These are phyloP conservation scores for Metarhizium guizhouense DNA, from an alignment of 2,329 filamentous ascomycete species.

Conservation along the genomic window DNA sequence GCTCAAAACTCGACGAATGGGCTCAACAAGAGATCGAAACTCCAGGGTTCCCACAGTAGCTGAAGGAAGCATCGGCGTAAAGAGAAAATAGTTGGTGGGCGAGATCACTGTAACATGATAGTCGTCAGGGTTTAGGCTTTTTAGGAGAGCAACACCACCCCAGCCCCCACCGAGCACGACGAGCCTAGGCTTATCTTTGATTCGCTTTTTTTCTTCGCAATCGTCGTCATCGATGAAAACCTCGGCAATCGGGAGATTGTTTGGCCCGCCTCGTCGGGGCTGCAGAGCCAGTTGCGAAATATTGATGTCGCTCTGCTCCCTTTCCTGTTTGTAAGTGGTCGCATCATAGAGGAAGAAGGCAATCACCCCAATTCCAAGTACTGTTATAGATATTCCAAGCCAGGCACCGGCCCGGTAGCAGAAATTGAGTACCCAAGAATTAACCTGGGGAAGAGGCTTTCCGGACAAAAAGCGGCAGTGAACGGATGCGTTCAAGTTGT, in stretches of 20 bases:
- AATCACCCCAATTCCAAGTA: conserved; percentile 60
- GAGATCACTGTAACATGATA: conserved; percentile 96
- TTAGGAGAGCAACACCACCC: conserved; percentile 87
- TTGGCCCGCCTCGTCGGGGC: conserved; percentile 77
- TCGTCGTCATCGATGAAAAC: conserved; percentile 86
- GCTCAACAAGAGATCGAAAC: conserved; percentile 83
- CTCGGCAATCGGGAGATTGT: conserved; percentile 89
- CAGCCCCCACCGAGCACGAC: conserved; percentile 92
- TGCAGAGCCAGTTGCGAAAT: conserved; percentile 79
- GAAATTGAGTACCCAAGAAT: conserved; percentile 44
- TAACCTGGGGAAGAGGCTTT: conserved; percentile 39
- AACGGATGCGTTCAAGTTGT: background rate
- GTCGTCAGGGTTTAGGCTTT: conserved; percentile 80
- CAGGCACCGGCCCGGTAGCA: conserved; percentile 55
- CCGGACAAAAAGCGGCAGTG: conserved; percentile 33
- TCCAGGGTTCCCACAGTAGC: conserved; percentile 95
- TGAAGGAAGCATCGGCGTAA: conserved; percentile 95
- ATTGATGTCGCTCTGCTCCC: conserved; percentile 60
- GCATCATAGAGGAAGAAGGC: conserved; percentile 93
- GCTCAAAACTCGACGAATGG: conserved; percentile 74
- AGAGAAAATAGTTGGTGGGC: conserved; percentile 92
- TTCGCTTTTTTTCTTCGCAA: conserved; percentile 54
- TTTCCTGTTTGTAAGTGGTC: conserved; percentile 72
- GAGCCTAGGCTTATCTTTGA: conserved; percentile 83
- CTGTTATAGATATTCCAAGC: conserved; percentile 62